These are phyloP conservation scores for Penicillium bialowiezense DNA, from an alignment of 495 filamentous ascomycete species.

Conservation along the genomic window DNA sequence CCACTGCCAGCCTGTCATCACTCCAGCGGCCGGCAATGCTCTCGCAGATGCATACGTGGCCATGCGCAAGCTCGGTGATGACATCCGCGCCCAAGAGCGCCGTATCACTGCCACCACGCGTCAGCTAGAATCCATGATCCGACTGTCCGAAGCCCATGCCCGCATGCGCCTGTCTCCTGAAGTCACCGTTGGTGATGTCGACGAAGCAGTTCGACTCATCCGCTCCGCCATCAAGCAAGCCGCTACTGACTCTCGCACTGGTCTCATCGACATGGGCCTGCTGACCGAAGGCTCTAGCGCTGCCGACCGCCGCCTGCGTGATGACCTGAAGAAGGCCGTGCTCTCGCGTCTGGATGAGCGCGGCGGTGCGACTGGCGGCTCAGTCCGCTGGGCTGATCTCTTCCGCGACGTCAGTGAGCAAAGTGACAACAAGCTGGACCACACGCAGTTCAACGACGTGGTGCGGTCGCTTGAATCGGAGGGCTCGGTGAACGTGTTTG, in stretches of 20 bases:
- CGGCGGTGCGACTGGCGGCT: conserved; percentile 52
- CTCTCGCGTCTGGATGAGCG: conserved; percentile 76
- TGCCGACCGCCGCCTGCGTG: conserved; percentile 72
- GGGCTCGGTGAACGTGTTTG: conserved; percentile 74
- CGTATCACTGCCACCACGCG: conserved; percentile 96
- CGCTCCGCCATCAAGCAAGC: conserved; percentile 93
- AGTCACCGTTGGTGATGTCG: conserved; percentile 80
- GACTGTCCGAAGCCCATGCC: conserved; percentile 91
- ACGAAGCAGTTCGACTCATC: conserved; percentile 90
- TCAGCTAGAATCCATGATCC: conserved; percentile 96
- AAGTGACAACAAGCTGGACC: conserved; percentile 69
- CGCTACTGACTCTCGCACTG: conserved; percentile 86
- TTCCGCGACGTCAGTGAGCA: conserved; percentile 70
- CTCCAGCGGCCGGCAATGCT: conserved; percentile 69
- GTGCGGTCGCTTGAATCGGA: conserved; percentile 79
- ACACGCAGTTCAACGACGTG: conserved; percentile 75
- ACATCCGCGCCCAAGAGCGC: conserved; percentile 88
- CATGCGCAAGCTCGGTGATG: conserved; percentile 93
- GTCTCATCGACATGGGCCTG: conserved; percentile 94
- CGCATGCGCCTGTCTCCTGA: conserved; percentile 83
- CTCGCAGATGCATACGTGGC: conserved; percentile 87
- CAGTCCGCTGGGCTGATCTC: conserved; percentile 75
- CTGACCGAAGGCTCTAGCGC: conserved; percentile 88
- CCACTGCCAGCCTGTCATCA: conserved; percentile 78
- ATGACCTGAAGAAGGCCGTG: conserved; percentile 81